Evolutionary conservation across 2,329 filamentous ascomycete genomes (phyloP).

Genomic region (Aspergillus fumigatus): DNA sequence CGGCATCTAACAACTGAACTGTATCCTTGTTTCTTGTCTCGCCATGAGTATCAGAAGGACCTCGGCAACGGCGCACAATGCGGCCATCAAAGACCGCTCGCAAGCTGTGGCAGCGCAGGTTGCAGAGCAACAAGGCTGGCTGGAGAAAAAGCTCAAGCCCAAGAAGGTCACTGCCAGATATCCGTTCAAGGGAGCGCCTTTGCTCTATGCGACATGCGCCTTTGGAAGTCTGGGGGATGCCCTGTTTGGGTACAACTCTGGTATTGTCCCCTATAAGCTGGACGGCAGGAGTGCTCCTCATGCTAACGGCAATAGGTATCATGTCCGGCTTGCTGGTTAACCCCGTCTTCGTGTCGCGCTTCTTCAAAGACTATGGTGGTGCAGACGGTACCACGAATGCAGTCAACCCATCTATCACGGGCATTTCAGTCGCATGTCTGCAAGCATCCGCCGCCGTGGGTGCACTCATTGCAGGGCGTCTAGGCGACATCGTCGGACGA

Average conservation of each 20-base stretch:
- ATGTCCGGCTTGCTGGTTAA: slow-evolving; percentile 40
- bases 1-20: no score
- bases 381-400: slow-evolving; percentile 25
- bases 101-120: slow-evolving; percentile 20
- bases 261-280: slow-evolving; percentile 15
- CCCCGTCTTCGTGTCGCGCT: slow-evolving; percentile 36
- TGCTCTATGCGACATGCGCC: slow-evolving; percentile 37
- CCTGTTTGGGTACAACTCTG: slow-evolving; percentile 41
- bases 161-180: slow-evolving; percentile 34
- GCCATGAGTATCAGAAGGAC: background rate
- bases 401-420: slow-evolving; percentile 36
- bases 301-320: slow-evolving; percentile 26
- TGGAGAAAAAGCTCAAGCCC: slow-evolving; percentile 35
- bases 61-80: slow-evolving; percentile 7
- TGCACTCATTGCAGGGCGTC: slow-evolving; percentile 30
- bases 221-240: slow-evolving; percentile 41
- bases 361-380: slow-evolving; percentile 37
- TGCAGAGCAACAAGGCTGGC: slow-evolving; percentile 25
- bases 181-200: slow-evolving; percentile 32
- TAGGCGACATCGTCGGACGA: slow-evolving; percentile 34
- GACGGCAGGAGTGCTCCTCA: no score
- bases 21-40: no score
- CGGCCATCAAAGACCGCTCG: slow-evolving; percentile 18
- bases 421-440: slow-evolving; percentile 34
- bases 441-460: slow-evolving; percentile 35